Conservation (phyloP, 2,329 filamentous ascomycete genomes). For the Aureobasidium sp. region DNA sequence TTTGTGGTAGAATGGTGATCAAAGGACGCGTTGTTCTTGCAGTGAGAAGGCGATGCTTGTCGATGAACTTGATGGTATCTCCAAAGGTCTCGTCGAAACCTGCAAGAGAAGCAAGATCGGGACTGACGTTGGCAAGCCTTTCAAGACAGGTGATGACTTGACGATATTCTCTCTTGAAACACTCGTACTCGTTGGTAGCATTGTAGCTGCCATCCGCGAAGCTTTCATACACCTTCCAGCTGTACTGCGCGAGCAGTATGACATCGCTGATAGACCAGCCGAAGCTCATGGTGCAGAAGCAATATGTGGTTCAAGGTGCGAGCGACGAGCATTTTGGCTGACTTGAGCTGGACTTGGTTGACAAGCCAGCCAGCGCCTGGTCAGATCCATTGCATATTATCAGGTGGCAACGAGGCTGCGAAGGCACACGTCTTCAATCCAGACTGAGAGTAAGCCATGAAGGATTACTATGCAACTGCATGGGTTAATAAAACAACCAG, state of each 20-base stretch:
- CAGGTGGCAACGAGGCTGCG: neutral
- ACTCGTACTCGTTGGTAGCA: neutral
- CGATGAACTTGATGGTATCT: neutral
- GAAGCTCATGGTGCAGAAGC: neutral
- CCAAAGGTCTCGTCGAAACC: neutral
- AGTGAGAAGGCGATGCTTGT: neutral
- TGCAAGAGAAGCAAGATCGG: neutral
- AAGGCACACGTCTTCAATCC: neutral
- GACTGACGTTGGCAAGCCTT: neutral
- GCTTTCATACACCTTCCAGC: slow-evolving; percentile 6
- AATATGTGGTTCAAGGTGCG: neutral
- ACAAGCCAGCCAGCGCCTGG: neutral
- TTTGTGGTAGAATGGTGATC: neutral
- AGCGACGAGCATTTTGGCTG: neutral
- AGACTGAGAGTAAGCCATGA: neutral
- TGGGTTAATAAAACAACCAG: neutral
- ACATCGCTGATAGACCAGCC: slow-evolving; percentile 5
- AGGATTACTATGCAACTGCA: neutral
- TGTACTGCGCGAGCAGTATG: neutral
- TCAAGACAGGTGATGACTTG: neutral
- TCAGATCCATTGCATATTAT: neutral
- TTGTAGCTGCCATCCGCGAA: neutral
- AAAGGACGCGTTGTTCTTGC: neutral
- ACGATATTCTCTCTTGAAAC: neutral
- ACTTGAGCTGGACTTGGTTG: neutral